Conservation (phyloP, 257 asterid genomes). For the Solanum phureja region DNA sequence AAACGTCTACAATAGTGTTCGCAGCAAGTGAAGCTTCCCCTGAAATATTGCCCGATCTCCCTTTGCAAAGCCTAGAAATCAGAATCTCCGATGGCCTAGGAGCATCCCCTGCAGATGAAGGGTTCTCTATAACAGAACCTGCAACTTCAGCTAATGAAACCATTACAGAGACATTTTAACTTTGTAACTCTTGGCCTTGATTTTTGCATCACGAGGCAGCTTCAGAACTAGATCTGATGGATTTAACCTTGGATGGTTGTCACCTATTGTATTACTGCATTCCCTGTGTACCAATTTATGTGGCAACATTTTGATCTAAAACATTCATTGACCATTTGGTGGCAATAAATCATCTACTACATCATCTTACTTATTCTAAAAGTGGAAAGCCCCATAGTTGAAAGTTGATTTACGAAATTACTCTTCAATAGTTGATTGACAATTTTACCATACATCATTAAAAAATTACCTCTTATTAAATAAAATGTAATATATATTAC, state of each 20-base stretch:
- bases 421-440: too few species aligned
- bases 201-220: background rate
- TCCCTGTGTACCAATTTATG: too few species aligned
- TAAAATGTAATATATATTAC: too few species aligned
- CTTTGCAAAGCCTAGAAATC: constrained; percentile 9
- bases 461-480: too few species aligned
- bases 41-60: background rate
- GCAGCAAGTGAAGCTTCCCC: background rate
- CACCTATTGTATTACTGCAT: background rate
- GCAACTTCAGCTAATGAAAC: constrained; percentile 9
- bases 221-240: background rate
- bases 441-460: too few species aligned
- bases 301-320: too few species aligned
- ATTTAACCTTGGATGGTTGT: background rate
- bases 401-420: too few species aligned
- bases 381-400: too few species aligned
- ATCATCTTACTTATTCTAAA: too few species aligned
- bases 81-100: background rate
- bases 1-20: background rate
- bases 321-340: too few species aligned
- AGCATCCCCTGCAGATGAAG: constrained; percentile 10
- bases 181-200: background rate
- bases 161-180: background rate
- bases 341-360: too few species aligned
- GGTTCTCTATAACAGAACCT: constrained; percentile 16